Evolutionary conservation across 139 green algal genomes (phyloP).

Genomic region (Coelastrella sp.): DNA sequence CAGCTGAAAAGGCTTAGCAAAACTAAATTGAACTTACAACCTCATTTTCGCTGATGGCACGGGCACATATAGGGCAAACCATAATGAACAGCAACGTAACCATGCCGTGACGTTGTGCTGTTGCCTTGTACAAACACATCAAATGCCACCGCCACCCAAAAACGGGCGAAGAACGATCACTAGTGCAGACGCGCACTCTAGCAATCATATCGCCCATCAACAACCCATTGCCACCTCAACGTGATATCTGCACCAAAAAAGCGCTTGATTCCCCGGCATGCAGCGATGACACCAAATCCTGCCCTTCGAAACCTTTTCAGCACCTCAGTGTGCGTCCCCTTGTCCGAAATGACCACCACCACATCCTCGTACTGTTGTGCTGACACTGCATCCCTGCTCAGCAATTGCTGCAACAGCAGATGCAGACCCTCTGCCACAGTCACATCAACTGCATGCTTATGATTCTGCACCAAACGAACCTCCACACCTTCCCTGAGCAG

Average conservation of each 20-base stretch:
- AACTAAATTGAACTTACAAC: too few relatives aligned
- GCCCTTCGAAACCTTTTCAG: background rate
- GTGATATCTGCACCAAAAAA: constrained; percentile 4
- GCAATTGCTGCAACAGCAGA: constrained; percentile 22
- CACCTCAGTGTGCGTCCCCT: background rate
- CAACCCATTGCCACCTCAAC: constrained; percentile 26
- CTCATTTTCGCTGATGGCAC: too few relatives aligned
- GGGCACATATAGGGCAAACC: too few relatives aligned
- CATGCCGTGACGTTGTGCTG: too few relatives aligned
- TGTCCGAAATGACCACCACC: constrained; percentile 12
- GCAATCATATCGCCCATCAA: constrained; percentile 18
- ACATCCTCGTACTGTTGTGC: background rate
- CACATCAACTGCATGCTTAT: constrained; percentile 8
- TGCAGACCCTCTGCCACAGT: background rate
- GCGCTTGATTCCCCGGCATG: background rate
- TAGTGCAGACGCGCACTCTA: too few relatives aligned
- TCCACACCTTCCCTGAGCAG: constrained; percentile 35
- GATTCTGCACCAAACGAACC: constrained; percentile 29
- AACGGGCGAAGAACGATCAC: too few relatives aligned
- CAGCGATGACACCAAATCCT: background rate
- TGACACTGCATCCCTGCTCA: background rate
- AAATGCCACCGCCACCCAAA: too few relatives aligned
- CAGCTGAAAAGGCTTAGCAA: too few relatives aligned
- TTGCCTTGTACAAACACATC: too few relatives aligned
- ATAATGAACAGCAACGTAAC: too few relatives aligned